Percentiles rank a stretch among this genome's conserved stretches.
Evolutionary conservation across 371 early-diverging fungal species (phyloP).

Genomic region (Parasitella parasitica): DNA sequence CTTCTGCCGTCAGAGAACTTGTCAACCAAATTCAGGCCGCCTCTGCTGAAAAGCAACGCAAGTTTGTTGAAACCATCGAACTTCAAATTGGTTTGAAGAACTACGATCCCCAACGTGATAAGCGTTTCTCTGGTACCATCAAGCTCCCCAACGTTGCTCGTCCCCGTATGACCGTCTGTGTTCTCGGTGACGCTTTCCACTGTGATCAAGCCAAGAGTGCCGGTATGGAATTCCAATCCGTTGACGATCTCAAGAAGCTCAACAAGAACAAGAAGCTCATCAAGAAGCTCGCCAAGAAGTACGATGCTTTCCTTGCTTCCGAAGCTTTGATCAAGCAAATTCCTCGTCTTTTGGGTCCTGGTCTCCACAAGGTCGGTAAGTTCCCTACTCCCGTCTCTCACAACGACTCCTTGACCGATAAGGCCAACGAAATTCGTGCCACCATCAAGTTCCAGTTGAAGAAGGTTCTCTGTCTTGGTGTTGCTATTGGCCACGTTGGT

Average conservation of each 20-base stretch:
- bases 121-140: slow-evolving; percentile 37
- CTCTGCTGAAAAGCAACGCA: slow-evolving; percentile 87
- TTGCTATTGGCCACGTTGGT: slow-evolving; percentile 96
- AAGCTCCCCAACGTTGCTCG: slow-evolving; percentile 64
- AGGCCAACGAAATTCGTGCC: slow-evolving; percentile 94
- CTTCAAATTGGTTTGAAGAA: slow-evolving; percentile 98
- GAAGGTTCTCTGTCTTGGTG: slow-evolving; percentile 98
- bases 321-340: slow-evolving; percentile 98
- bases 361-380: slow-evolving; percentile 97
- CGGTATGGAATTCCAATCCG: slow-evolving; percentile 92
- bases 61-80: slow-evolving; percentile 95
- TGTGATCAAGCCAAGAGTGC: slow-evolving; percentile 93
- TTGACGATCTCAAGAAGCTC: slow-evolving; percentile 98
- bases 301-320: slow-evolving; percentile 98
- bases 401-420: slow-evolving; percentile 86
- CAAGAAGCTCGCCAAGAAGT: slow-evolving; percentile 96
- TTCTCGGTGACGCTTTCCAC: slow-evolving; percentile 97
- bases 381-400: slow-evolving; percentile 98
- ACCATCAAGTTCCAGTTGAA: slow-evolving; percentile 99
- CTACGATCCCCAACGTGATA: slow-evolving; percentile 84
- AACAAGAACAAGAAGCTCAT: slow-evolving; percentile 99
- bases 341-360: slow-evolving; percentile 96
- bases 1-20: slow-evolving; percentile 84
- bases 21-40: slow-evolving; percentile 67
- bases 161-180: slow-evolving; percentile 94